These are phyloP conservation scores for Sisymbrium altissimum DNA, from an alignment of 345 rosid genomes.

Conservation along the genomic window DNA sequence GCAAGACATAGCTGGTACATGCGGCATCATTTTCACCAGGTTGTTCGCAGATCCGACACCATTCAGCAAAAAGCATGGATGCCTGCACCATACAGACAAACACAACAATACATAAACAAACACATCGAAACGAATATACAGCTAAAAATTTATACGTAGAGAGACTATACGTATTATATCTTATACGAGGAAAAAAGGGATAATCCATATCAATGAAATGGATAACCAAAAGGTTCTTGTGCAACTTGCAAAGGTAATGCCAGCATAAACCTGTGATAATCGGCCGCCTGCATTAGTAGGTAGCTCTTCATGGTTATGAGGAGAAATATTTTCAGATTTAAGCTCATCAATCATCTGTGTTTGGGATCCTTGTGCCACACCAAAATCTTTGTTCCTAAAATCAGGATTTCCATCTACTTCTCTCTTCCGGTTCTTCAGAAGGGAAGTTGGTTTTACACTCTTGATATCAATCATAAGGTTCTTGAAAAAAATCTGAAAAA, in stretches of 20 bases:
- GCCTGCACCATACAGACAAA: slow-evolving; percentile 8
- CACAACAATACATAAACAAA: background rate
- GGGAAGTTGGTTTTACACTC: slow-evolving; percentile 68
- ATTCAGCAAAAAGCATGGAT: background rate
- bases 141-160: background rate
- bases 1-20: no score
- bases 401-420: slow-evolving; percentile 93
- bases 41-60: no score
- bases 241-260: background rate
- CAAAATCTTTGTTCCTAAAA: slow-evolving; percentile 66
- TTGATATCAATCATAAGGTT: slow-evolving; percentile 78
- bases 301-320: slow-evolving; percentile 55
- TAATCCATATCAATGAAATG: background rate
- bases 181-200: no score
- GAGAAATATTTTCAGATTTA: slow-evolving; percentile 55
- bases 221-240: background rate
- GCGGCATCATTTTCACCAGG: no score
- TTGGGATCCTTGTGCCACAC: slow-evolving; percentile 45
- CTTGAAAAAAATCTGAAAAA: slow-evolving; percentile 63
- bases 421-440: slow-evolving; percentile 73
- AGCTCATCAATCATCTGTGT: slow-evolving; percentile 56
- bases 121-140: background rate
- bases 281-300: no score
- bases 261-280: background rate
- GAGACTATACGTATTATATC: background rate